Evolutionary conservation across 352 stramenopile species (phyloP), one percentile per base, ranked within the genome.

Genomic region (Globisporangium nagaii): DNA sequence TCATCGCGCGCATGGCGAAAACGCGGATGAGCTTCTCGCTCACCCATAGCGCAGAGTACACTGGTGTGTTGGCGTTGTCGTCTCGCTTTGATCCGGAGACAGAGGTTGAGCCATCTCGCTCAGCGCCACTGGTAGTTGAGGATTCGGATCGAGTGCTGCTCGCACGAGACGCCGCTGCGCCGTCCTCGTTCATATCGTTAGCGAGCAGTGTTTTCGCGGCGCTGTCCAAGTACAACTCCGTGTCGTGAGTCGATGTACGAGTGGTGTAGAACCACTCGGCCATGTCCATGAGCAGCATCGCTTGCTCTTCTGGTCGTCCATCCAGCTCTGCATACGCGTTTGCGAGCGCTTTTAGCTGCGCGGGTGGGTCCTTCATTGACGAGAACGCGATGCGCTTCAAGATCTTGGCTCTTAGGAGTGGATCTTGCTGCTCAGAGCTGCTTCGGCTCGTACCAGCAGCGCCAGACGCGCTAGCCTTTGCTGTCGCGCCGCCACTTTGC

Each of bases 201-300:
- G 58, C 49, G 28, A 71, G 20, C 13, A 96, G 41, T 3, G 71
- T 67, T 15, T 67, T 73, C 8, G 70, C 43, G 12, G 84, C 82
- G 5, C 56, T 70, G n/a, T 87, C 64, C 7, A 95, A 45, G 58
- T 92, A 75, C 10, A 65, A 41, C 1, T 79, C 51, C 1, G 75
- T 66, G 27, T 92, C 84, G 49, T 86, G 58, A 19, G 58, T 42
- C 0, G 81, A 66, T 30, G 91, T 73, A 3, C 79, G 72, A 35
- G 88, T 86, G 1, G 83, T 81, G 50, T 81, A 78, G 22, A 95
- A 53, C 86, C 86, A 97, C 57, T 97, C 87, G 4, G 78, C 86
- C 44, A 96, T 78, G 37, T 96, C 86, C 0, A 96, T 54, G 17
- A 95, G 55, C 22, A 87, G 55, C 15, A 86, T 40, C 9, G 75